Conservation (phyloP, 164 flowering plant species). For the Brasenia schreberi region DNA sequence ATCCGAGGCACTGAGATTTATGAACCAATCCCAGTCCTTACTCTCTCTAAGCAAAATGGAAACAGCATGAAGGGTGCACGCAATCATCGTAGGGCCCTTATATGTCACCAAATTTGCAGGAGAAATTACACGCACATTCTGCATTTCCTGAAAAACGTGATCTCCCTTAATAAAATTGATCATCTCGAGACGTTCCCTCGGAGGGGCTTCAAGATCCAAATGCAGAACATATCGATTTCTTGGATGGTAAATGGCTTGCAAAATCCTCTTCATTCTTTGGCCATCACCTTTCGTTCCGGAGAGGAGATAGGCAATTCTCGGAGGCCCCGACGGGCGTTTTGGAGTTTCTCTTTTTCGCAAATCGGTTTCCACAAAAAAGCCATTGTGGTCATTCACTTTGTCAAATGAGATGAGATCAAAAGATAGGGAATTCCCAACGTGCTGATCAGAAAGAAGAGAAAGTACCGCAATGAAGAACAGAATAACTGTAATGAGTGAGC, state of each 20-base stretch:
- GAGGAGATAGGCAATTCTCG: slow-evolving; percentile 77
- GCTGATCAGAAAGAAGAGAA: slow-evolving; percentile 34
- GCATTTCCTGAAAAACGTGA: slow-evolving; percentile 54
- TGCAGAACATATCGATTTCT: slow-evolving; percentile 85
- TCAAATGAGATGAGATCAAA: slow-evolving; percentile 27
- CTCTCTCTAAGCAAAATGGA: slow-evolving; percentile 79
- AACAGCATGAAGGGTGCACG: slow-evolving; percentile 85
- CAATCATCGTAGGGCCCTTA: slow-evolving; percentile 97
- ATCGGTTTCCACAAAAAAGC: slow-evolving; percentile 60
- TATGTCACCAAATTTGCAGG: slow-evolving; percentile 95
- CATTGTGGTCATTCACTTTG: slow-evolving; percentile 37
- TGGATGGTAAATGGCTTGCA: slow-evolving; percentile 91
- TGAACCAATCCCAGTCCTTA: slow-evolving; percentile 90
- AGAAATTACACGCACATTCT: slow-evolving; percentile 84
- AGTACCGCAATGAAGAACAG: slow-evolving; percentile 28
- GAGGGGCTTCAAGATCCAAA: slow-evolving; percentile 97
- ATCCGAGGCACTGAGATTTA: slow-evolving; percentile 96
- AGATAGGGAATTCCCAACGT: slow-evolving; percentile 30
- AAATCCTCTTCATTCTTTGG: slow-evolving; percentile 75
- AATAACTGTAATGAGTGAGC: slow-evolving; percentile 49
- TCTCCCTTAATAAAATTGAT: slow-evolving; percentile 50
- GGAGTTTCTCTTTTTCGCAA: slow-evolving; percentile 18
- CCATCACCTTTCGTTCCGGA: slow-evolving; percentile 95
- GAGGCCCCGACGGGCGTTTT: slow-evolving; percentile 19
- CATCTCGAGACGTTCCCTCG: slow-evolving; percentile 72